These are phyloP conservation scores for Ceratocystis smalleyi DNA, from an alignment of 2,329 filamentous ascomycete genomes.

Conservation along the genomic window DNA sequence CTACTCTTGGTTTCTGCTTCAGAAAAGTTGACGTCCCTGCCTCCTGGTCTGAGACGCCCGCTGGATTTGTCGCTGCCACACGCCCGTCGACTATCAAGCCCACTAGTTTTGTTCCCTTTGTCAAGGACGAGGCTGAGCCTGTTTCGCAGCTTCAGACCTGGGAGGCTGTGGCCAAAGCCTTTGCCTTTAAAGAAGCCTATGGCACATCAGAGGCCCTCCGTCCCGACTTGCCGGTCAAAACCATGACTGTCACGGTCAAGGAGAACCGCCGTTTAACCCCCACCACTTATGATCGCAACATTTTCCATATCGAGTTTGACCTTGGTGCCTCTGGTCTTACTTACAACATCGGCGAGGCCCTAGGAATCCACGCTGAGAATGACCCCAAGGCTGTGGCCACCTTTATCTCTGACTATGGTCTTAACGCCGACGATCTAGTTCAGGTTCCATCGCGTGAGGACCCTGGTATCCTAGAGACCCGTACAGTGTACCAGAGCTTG, in stretches of 20 bases:
- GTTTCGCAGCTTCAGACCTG: slow-evolving; percentile 53
- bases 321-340: slow-evolving; percentile 78
- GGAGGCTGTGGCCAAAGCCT: slow-evolving; percentile 70
- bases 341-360: slow-evolving; percentile 93
- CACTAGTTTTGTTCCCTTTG: slow-evolving; percentile 71
- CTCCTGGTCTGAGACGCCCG: slow-evolving; percentile 58
- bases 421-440: slow-evolving; percentile 71
- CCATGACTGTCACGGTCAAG: slow-evolving; percentile 74
- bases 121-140: slow-evolving; percentile 59
- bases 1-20: slow-evolving; percentile 39
- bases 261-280: slow-evolving; percentile 92
- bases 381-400: slow-evolving; percentile 60
- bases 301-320: slow-evolving; percentile 99
- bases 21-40: slow-evolving; percentile 61
- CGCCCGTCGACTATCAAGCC: slow-evolving; percentile 47
- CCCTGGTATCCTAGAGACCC: slow-evolving; percentile 56
- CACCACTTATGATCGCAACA: slow-evolving; percentile 81
- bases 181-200: slow-evolving; percentile 91
- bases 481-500: slow-evolving; percentile 84
- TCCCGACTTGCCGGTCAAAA: slow-evolving; percentile 75
- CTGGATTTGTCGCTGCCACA: slow-evolving; percentile 13
- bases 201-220: slow-evolving; percentile 57
- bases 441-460: slow-evolving; percentile 81
- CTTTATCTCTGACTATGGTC: slow-evolving; percentile 82
- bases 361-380: slow-evolving; percentile 93